Evolutionary conservation across 1,139 yeast genomes (phyloP).

Genomic region (Saccharomyces hybrid): DNA sequence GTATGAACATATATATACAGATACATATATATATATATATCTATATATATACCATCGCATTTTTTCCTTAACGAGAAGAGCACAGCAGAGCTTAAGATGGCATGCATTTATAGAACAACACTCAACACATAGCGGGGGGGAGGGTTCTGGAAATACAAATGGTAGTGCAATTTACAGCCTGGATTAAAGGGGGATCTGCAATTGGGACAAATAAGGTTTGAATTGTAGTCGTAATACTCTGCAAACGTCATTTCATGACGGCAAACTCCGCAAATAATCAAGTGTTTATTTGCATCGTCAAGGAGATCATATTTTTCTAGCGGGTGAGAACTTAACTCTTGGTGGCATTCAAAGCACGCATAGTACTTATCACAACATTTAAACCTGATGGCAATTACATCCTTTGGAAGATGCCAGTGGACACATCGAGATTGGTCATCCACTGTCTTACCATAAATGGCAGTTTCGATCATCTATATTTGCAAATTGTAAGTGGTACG

Average conservation of each 20-base stretch:
- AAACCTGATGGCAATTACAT: conserved; percentile 28
- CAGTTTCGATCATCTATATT: not conserved
- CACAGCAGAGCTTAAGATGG: not conserved
- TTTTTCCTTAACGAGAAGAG: not conserved
- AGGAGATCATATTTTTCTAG: conserved; percentile 14
- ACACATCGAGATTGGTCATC: conserved; percentile 27
- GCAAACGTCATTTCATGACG: conserved; percentile 22
- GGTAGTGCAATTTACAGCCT: conserved; percentile 28
- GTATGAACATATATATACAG: not conserved
- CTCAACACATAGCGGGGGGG: not conserved
- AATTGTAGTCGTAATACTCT: conserved; percentile 11
- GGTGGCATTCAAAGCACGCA: conserved; percentile 28
- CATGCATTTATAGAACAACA: not conserved
- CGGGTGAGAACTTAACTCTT: conserved; percentile 15
- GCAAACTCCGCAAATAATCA: conserved; percentile 29
- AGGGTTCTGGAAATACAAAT: conserved; percentile 20
- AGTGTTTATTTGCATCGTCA: conserved; percentile 9
- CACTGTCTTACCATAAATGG: conserved; percentile 16
- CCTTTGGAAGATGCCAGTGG: conserved; percentile 30
- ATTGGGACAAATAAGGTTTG: conserved; percentile 14
- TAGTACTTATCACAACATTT: conserved; percentile 28
- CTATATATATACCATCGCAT: not conserved
- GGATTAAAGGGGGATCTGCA: conserved; percentile 27
- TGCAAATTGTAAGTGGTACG: not conserved
- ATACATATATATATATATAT: not conserved